These are phyloP conservation scores for Pestalotiopsis sp. DNA, from an alignment of 2,329 filamentous ascomycete species.

Conservation along the genomic window DNA sequence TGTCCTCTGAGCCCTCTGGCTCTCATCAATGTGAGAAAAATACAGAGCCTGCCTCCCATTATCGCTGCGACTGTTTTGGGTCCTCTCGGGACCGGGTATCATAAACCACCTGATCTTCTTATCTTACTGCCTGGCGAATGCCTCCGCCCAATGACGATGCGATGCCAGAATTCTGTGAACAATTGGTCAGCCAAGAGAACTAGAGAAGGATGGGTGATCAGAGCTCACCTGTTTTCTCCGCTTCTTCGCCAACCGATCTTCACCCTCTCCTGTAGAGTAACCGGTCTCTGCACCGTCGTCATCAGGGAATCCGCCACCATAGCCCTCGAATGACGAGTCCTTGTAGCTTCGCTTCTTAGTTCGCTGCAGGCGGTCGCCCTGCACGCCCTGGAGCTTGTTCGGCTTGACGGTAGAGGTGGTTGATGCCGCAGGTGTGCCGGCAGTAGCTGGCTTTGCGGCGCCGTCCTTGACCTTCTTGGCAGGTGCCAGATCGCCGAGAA, in stretches of 20 bases:
- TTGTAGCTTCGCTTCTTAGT: constrained; percentile 77
- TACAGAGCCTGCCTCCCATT: constrained; percentile 21
- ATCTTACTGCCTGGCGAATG: constrained; percentile 58
- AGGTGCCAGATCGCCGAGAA: constrained; percentile 58
- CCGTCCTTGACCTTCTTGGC: constrained; percentile 40
- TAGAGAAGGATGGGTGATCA: constrained; percentile 28
- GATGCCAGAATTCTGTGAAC: constrained; percentile 47
- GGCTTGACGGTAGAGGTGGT: constrained; percentile 30
- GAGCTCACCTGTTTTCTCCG: constrained; percentile 66
- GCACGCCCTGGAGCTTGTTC: constrained; percentile 39
- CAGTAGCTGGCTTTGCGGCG: constrained; percentile 37
- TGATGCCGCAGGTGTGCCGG: constrained; percentile 51
- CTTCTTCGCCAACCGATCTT: constrained; percentile 59
- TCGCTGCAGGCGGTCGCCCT: constrained; percentile 62
- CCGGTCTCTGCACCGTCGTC: constrained; percentile 64
- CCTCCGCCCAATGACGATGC: constrained; percentile 44
- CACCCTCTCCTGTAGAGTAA: constrained; percentile 75
- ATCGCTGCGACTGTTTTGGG: constrained; percentile 19
- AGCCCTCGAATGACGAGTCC: constrained; percentile 75
- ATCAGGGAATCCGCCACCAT: constrained; percentile 71
- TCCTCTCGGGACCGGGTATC: constrained; percentile 40
- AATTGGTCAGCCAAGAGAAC: constrained; percentile 41
- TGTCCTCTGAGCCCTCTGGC: not conserved
- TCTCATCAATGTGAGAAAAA: constrained; percentile 13
- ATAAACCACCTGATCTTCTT: constrained; percentile 43